Conservation (phyloP, 2,329 filamentous ascomycete species). For the Colletotrichum ledebouriae region DNA sequence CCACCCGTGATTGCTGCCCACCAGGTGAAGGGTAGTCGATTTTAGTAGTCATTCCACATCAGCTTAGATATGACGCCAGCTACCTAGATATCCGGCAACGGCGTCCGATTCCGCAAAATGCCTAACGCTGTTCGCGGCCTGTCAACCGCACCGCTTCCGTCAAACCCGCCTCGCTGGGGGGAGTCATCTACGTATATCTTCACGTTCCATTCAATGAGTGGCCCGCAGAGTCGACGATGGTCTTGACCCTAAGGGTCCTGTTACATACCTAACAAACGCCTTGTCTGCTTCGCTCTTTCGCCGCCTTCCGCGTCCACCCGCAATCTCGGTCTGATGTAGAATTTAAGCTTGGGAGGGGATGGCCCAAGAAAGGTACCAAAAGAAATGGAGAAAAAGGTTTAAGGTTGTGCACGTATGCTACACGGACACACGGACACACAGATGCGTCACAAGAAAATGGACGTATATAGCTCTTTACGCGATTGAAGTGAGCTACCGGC, state of each 20-base stretch:
- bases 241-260: neutral
- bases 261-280: neutral
- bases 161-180: neutral
- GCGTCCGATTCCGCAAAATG: neutral
- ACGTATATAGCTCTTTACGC: too few species aligned
- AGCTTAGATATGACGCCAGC: conserved; percentile 19
- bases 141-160: conserved; percentile 15
- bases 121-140: conserved; percentile 18
- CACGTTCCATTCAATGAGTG: too few species aligned
- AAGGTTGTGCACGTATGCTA: neutral
- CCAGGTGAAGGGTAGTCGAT: neutral
- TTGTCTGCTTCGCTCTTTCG: neutral
- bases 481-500: too few species aligned
- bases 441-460: too few species aligned
- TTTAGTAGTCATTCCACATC: neutral
- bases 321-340: conserved; percentile 18
- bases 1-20: neutral
- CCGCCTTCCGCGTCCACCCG: conserved; percentile 5
- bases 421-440: too few species aligned
- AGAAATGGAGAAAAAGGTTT: neutral
- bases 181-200: too few species aligned
- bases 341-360: neutral
- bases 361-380: neutral
- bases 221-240: too few species aligned
- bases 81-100: conserved; percentile 1